A percentile compares a stretch with the other conserved stretches of the same genome.
Evolutionary conservation across 345 rosid species (phyloP).

Genomic region (Noccaea caerulescens): DNA sequence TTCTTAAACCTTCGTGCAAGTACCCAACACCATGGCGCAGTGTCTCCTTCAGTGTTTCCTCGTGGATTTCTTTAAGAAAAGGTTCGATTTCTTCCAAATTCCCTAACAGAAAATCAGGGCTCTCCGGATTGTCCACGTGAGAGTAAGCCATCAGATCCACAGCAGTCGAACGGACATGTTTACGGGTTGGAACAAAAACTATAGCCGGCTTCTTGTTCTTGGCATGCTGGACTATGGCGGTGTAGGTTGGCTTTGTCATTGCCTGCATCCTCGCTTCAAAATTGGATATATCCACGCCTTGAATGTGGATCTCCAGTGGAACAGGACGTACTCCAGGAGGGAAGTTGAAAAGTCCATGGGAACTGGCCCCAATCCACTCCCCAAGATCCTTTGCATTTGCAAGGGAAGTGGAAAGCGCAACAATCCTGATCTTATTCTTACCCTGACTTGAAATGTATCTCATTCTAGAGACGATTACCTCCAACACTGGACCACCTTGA

Average conservation of each 20-base stretch:
- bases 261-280: slow-evolving; percentile 98
- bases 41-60: slow-evolving; percentile 72
- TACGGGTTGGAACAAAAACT: slow-evolving; percentile 90
- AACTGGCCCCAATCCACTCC: slow-evolving; percentile 94
- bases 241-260: slow-evolving; percentile 90
- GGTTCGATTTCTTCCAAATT: slow-evolving; percentile 62
- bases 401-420: slow-evolving; percentile 93
- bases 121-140: slow-evolving; percentile 56
- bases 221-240: slow-evolving; percentile 81
- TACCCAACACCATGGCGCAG: slow-evolving; percentile 77
- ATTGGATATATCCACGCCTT: slow-evolving; percentile 85
- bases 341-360: slow-evolving; percentile 92
- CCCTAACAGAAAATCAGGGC: slow-evolving; percentile 61
- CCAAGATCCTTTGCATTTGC: slow-evolving; percentile 98
- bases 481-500: slow-evolving; percentile 88
- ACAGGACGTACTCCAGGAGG: slow-evolving; percentile 94
- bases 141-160: slow-evolving; percentile 92
- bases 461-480: slow-evolving; percentile 94
- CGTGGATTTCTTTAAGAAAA: slow-evolving; percentile 59
- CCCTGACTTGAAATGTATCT: slow-evolving; percentile 82
- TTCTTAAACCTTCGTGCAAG: slow-evolving; percentile 89
- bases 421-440: slow-evolving; percentile 81
- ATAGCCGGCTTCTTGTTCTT: slow-evolving; percentile 80
- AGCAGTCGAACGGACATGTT: slow-evolving; percentile 82
- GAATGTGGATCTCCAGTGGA: slow-evolving; percentile 91